Evolutionary conservation across 805 yeast species (phyloP).

Genomic region (Candida pseudoglaebosa): DNA sequence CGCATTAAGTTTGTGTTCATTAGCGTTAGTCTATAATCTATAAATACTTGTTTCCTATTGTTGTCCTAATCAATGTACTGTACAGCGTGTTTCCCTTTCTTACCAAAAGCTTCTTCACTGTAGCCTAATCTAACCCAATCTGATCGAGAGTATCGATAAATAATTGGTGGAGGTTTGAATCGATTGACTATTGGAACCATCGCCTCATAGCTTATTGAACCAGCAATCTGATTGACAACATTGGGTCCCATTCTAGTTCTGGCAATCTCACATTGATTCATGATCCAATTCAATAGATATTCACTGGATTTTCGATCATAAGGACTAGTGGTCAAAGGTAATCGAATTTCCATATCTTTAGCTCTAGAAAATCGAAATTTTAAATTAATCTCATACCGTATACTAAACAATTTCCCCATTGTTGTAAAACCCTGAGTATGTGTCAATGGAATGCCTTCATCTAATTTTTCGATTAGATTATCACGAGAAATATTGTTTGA

Average conservation of each 20-base stretch:
- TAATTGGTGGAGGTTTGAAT: slow-evolving; percentile 22
- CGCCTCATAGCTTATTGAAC: slow-evolving; percentile 16
- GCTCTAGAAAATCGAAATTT: slow-evolving; percentile 47
- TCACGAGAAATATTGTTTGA: slow-evolving; percentile 8
- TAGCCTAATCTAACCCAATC: slow-evolving; percentile 42
- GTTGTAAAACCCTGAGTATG: slow-evolving; percentile 51
- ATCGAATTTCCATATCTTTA: slow-evolving; percentile 45
- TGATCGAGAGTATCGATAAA: slow-evolving; percentile 24
- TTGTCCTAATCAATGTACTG: slow-evolving; percentile 26
- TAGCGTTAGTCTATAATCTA: slow-evolving; percentile 11
- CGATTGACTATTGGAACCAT: slow-evolving; percentile 17
- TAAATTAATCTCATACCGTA: slow-evolving; percentile 48
- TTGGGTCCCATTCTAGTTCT: slow-evolving; percentile 30
- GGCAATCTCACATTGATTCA: slow-evolving; percentile 49
- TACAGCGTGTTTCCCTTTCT: slow-evolving; percentile 14
- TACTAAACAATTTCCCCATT: slow-evolving; percentile 46
- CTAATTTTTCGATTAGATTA: slow-evolving; percentile 16
- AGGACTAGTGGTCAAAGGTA: slow-evolving; percentile 55
- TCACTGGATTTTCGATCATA: slow-evolving; percentile 46
- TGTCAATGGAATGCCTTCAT: slow-evolving; percentile 38
- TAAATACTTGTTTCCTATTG: too few species aligned
- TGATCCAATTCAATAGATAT: slow-evolving; percentile 50
- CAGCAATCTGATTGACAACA: slow-evolving; percentile 18
- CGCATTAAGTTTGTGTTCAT: too few species aligned
- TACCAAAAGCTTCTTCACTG: slow-evolving; percentile 30